These are phyloP conservation scores for Parafenestella ontariensis DNA, from an alignment of 2,329 filamentous ascomycete species.

Conservation along the genomic window DNA sequence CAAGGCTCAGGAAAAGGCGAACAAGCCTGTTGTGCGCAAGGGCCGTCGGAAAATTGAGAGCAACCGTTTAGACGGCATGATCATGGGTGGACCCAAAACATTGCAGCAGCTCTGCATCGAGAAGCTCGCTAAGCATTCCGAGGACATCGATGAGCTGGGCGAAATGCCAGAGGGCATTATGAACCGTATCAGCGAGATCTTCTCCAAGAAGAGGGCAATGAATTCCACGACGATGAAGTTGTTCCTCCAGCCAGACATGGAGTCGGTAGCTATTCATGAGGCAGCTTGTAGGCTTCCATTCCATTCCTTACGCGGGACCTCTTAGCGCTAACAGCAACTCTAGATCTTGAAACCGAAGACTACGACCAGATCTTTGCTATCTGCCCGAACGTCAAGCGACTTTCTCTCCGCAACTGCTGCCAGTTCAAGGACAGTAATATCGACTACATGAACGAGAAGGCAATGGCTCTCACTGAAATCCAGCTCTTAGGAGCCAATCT, in stretches of 20 bases:
- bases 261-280: conserved; percentile 66
- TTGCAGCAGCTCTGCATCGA: conserved; percentile 70
- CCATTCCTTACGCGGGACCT: neutral
- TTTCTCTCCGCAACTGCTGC: conserved; percentile 84
- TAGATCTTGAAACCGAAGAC: conserved; percentile 74
- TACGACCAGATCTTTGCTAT: conserved; percentile 81
- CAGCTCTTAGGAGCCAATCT: conserved; percentile 87
- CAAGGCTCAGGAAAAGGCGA: conserved; percentile 65
- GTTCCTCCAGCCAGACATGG: conserved; percentile 61
- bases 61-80: conserved; percentile 79
- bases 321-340: neutral
- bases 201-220: conserved; percentile 68
- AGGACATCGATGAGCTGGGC: conserved; percentile 70
- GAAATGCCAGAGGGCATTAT: conserved; percentile 66
- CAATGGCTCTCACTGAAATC: conserved; percentile 72
- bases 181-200: conserved; percentile 66
- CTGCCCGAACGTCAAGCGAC: conserved; percentile 70
- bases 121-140: conserved; percentile 68
- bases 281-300: conserved; percentile 58
- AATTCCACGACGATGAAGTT: conserved; percentile 59
- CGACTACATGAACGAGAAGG: conserved; percentile 78
- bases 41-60: conserved; percentile 81
- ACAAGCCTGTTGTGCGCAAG: conserved; percentile 64
- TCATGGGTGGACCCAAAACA: conserved; percentile 70
- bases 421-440: conserved; percentile 89